Conservation (phyloP, 441 rosid species). For the Dalechampia spathulata region DNA sequence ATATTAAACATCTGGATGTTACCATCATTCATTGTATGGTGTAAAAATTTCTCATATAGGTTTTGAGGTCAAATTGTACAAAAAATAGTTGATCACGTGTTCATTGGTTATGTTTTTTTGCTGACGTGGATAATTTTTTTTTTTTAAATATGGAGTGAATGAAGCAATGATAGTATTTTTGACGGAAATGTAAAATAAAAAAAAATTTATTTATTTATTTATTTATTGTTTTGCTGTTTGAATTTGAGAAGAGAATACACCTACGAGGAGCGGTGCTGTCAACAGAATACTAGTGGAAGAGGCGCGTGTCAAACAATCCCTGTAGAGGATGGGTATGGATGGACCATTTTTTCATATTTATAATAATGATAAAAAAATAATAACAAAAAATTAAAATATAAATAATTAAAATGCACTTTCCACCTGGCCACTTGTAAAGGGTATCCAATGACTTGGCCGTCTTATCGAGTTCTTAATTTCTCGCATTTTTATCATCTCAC, state of each 20-base stretch:
- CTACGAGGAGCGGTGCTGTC: not conserved
- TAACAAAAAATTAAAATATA: not conserved
- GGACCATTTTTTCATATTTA: not conserved
- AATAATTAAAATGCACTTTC: constrained; percentile 21
- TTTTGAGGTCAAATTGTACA: no score
- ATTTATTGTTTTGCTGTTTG: no score
- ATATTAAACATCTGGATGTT: no score
- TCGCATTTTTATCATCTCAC: constrained; percentile 10
- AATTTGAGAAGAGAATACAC: not conserved
- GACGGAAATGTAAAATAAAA: not conserved
- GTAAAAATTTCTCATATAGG: no score
- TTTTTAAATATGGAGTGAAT: no score
- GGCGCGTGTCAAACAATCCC: constrained; percentile 10
- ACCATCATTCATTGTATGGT: no score
- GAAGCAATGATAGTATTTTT: no score
- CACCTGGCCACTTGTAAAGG: constrained; percentile 32
- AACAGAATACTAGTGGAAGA: not conserved
- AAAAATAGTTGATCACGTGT: no score
- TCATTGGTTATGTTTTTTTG: no score
- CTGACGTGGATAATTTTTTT: no score
- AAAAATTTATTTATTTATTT: not conserved
- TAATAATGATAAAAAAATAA: not conserved
- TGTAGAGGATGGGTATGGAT: not conserved
- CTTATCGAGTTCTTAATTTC: not conserved
- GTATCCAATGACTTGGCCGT: constrained; percentile 30